A percentile compares a stretch with the other conserved stretches of the same genome.
Evolutionary conservation across 768 basidiomycete genomes (phyloP).

Genomic region (Psilocybe cubensis): DNA sequence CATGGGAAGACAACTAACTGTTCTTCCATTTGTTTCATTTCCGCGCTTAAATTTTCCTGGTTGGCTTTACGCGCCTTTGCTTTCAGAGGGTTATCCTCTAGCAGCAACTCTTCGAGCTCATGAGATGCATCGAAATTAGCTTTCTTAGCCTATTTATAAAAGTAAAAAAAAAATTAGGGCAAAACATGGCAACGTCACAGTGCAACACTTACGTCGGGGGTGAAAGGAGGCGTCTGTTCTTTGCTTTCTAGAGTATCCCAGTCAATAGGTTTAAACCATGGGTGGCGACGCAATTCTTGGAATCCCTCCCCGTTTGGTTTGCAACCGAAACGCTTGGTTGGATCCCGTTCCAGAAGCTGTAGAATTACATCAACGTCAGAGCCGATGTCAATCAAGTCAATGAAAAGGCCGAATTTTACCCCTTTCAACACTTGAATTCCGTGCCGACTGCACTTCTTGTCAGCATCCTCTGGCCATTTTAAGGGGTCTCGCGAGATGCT

Average conservation of each 20-base stretch:
- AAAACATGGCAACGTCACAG: slow-evolving; percentile 8
- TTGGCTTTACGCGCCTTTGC: slow-evolving; percentile 91
- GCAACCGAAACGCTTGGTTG: slow-evolving; percentile 79
- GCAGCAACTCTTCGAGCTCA: slow-evolving; percentile 91
- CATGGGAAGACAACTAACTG: slow-evolving; percentile 57
- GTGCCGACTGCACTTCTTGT: slow-evolving; percentile 71
- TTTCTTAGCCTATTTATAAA: slow-evolving; percentile 80
- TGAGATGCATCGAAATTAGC: slow-evolving; percentile 99
- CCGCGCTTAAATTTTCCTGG: slow-evolving; percentile 85
- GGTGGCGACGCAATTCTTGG: slow-evolving; percentile 75
- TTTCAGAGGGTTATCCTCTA: slow-evolving; percentile 97
- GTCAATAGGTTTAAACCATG: slow-evolving; percentile 90
- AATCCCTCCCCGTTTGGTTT: slow-evolving; percentile 79
- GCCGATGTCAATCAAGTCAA: neutral
- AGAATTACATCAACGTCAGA: slow-evolving; percentile 6
- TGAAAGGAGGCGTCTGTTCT: slow-evolving; percentile 76
- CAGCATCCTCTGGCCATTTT: slow-evolving; percentile 90
- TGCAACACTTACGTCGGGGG: slow-evolving; percentile 73
- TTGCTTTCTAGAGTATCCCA: slow-evolving; percentile 88
- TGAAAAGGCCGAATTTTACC: slow-evolving; percentile 51
- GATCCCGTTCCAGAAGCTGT: slow-evolving; percentile 89
- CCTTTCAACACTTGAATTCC: slow-evolving; percentile 82
- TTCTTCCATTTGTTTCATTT: slow-evolving; percentile 98
- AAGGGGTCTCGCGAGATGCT: slow-evolving; percentile 88
- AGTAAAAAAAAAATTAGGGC: slow-evolving; percentile 13